Percentiles rank a stretch among this genome's conserved stretches.
Conservation (phyloP, 805 yeast genomes). For the Sungouiozyma intestinalis region DNA sequence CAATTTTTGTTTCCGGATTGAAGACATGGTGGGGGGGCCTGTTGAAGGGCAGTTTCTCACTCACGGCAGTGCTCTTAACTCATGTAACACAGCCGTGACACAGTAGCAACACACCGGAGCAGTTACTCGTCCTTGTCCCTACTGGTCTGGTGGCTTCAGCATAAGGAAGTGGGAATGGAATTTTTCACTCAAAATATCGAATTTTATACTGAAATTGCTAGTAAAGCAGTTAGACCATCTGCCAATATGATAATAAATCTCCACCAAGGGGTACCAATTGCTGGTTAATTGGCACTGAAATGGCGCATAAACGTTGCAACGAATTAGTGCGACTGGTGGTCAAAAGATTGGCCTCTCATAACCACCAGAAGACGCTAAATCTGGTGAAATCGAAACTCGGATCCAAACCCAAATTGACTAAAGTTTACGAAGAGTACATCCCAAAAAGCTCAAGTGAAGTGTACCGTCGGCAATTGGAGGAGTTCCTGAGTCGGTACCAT, state of each 20-base stretch:
- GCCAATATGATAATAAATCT: no score
- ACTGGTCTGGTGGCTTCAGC: no score
- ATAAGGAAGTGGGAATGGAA: no score
- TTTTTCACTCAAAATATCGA: no score
- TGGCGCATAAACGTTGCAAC: background rate
- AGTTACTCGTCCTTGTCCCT: no score
- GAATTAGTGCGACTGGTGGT: background rate
- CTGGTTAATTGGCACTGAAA: background rate
- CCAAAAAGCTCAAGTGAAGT: conserved; percentile 48
- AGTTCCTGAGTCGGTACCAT: conserved; percentile 9
- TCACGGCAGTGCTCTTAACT: no score
- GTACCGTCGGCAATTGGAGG: conserved; percentile 50
- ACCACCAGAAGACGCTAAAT: conserved; percentile 41
- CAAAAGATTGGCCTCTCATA: conserved; percentile 14
- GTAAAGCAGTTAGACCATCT: no score
- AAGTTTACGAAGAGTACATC: conserved; percentile 34
- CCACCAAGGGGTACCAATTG: no score
- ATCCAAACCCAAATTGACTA: conserved; percentile 40
- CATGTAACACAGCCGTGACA: background rate
- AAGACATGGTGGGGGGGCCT: background rate
- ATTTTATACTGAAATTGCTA: no score
- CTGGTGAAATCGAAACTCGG: conserved; percentile 68
- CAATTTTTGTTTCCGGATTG: background rate
- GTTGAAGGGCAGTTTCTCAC: no score
- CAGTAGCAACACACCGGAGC: no score